Base-by-base conservation (phyloP, 2,329 filamentous ascomycete genomes). In the Pseudocercospora eumusae region DNA sequence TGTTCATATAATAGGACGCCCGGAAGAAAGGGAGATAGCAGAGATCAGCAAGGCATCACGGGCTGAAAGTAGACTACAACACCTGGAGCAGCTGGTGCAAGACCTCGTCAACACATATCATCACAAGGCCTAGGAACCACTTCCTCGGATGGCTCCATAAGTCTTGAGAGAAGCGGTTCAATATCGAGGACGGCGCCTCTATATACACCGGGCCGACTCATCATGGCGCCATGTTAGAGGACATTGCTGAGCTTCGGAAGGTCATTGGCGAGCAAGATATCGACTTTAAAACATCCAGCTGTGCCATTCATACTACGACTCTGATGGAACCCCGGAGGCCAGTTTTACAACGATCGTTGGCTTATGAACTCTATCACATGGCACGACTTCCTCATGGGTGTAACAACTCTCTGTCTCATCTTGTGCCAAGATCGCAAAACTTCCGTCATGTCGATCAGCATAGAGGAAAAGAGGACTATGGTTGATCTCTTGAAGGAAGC, bases 351-450 rank as follows among this genome's bases (percentile, higher is more conserved):
- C 0, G 74, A 76, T 10, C 75, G 76, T 9, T 81, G 78, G 77
- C 76, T 77, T 33, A 68, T 79, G 59, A 74, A 75, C 7, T 75
- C 75, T 1, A 66, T 80, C 2, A 73, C 77, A 4, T 76, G 75
- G 10, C 75, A 78, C 27, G 76, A 79, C 57, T 81, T 80, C 56
- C 71, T 82, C 2, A 69, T 81, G 0, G 79, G 76, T 1, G 77
- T 76, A 13, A 80, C 78, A 69, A 69, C 81, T 9, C 63, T 81
- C 1, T 80, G 78, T 62, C 72, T 78, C 6, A 78, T 79, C 52
- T 55, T 81, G 2, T 65, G 63, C 40, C 64, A 65, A 23, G 57
- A 56, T 21, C 42, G 47, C 13, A 61, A 40, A 31, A 15, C 15
- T 2, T n/a, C 47, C 0, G 50, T 53, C n/a, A 11, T n/a, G 2